Conservation (phyloP, 352 stramenopile species). For the Phytophthora kernoviae region DNA sequence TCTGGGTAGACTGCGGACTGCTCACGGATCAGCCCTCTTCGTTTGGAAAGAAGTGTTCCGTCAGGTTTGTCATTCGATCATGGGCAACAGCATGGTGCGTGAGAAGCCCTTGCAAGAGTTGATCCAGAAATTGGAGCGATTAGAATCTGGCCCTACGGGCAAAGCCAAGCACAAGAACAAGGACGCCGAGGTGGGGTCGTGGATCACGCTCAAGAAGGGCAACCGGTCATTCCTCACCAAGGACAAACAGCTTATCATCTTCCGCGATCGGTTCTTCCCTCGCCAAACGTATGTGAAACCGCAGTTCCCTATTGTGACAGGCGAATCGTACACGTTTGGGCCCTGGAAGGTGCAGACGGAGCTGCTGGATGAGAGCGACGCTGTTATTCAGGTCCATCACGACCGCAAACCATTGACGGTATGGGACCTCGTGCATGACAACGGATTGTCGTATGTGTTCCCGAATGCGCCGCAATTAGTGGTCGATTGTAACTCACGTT, state of each 20-base stretch:
- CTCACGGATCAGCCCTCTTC: slow-evolving; percentile 70
- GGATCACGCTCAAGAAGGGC: slow-evolving; percentile 86
- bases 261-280: slow-evolving; percentile 79
- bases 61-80: slow-evolving; percentile 74
- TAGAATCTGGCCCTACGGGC: slow-evolving; percentile 28
- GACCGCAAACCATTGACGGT: slow-evolving; percentile 47
- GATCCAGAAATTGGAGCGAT: slow-evolving; percentile 67
- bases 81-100: slow-evolving; percentile 87
- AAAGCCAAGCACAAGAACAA: slow-evolving; percentile 49
- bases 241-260: slow-evolving; percentile 73
- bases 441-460: slow-evolving; percentile 66
- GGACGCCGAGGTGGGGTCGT: slow-evolving; percentile 54
- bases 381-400: slow-evolving; percentile 28
- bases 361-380: slow-evolving; percentile 31
- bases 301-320: slow-evolving; percentile 28
- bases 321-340: slow-evolving; percentile 55
- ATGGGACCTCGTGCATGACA: slow-evolving; percentile 59
- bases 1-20: slow-evolving; percentile 73
- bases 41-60: slow-evolving; percentile 90
- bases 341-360: slow-evolving; percentile 57
- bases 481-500: slow-evolving; percentile 60
- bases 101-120: slow-evolving; percentile 83
- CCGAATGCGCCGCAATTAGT: slow-evolving; percentile 58
- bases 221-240: slow-evolving; percentile 80
- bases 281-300: slow-evolving; percentile 23